Evolutionary conservation across 306 rosid genomes (phyloP).

Genomic region (Medicago arabica): DNA sequence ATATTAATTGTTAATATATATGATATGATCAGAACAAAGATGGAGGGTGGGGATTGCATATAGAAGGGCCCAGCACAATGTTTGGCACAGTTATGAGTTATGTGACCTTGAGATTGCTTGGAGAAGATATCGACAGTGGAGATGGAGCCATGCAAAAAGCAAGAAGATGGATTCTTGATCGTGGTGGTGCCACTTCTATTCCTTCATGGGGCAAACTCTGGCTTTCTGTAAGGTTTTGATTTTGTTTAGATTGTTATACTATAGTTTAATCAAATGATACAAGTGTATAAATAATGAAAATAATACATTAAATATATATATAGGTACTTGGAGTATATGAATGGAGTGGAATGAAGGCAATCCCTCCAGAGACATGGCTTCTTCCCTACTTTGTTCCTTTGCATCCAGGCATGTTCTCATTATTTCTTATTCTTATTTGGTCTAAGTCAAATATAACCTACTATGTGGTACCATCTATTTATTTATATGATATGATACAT

Average conservation of each 20-base stretch:
- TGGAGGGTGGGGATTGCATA: constrained; percentile 94
- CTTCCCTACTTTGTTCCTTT: constrained; percentile 65
- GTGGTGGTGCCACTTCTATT: constrained; percentile 63
- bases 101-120: constrained; percentile 67
- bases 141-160: constrained; percentile 60
- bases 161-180: constrained; percentile 74
- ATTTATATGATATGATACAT: too few relatives aligned
- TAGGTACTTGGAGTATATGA: constrained; percentile 77
- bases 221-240: constrained; percentile 58
- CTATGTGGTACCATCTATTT: not conserved
- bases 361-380: constrained; percentile 74
- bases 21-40: constrained; percentile 59
- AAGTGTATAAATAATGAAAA: too few relatives aligned
- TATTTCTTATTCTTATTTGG: not conserved
- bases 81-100: constrained; percentile 66
- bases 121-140: constrained; percentile 57
- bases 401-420: constrained; percentile 58
- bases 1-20: too few relatives aligned
- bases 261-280: too few relatives aligned
- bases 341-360: constrained; percentile 73
- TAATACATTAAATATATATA: too few relatives aligned
- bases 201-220: constrained; percentile 88
- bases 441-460: not conserved
- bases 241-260: too few relatives aligned
- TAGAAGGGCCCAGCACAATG: constrained; percentile 83